Conservation (phyloP, 2,329 filamentous ascomycete species). For the Escovopsis sp. region DNA sequence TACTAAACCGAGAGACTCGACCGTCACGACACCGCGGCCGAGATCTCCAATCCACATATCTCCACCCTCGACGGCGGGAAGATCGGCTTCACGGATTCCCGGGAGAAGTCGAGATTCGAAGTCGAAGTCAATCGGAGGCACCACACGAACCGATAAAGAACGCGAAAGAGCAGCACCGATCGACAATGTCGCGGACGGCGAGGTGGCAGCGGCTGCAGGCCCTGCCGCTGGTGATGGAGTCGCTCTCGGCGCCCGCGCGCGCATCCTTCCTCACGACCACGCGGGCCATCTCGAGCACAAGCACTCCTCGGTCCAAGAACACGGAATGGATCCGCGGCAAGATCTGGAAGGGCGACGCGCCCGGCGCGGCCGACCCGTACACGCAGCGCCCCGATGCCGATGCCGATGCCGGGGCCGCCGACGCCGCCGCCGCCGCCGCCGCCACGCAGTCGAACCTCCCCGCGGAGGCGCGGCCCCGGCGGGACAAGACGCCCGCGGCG, state of each 20-base stretch:
- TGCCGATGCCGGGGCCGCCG: too few relatives aligned
- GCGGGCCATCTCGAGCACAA: slow-evolving; percentile 21
- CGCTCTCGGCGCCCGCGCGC: slow-evolving; percentile 12
- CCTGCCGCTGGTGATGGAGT: slow-evolving; percentile 14
- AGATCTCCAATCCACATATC: too few relatives aligned
- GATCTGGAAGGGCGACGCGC: slow-evolving; percentile 26
- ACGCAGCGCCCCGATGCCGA: slow-evolving; percentile 16
- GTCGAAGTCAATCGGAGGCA: neutral
- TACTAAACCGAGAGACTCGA: too few relatives aligned
- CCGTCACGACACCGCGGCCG: too few relatives aligned
- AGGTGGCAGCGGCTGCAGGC: slow-evolving; percentile 20
- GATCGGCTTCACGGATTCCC: too few relatives aligned
- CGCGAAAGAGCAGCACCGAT: slow-evolving; percentile 2
- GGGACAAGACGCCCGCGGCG: slow-evolving; percentile 12
- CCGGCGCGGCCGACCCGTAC: slow-evolving; percentile 25
- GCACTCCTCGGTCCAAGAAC: slow-evolving; percentile 15
- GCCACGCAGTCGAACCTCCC: slow-evolving; percentile 15
- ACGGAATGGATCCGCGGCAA: slow-evolving; percentile 25
- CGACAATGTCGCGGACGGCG: slow-evolving; percentile 29
- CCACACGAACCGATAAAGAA: neutral
- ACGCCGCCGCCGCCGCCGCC: too few relatives aligned
- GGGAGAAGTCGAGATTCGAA: too few relatives aligned
- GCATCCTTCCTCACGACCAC: slow-evolving; percentile 12
- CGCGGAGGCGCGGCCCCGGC: slow-evolving; percentile 13
- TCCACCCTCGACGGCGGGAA: too few relatives aligned